Evolutionary conservation across 208 protist genomes (phyloP).

Genomic region (Wallacemonas collosoma): DNA sequence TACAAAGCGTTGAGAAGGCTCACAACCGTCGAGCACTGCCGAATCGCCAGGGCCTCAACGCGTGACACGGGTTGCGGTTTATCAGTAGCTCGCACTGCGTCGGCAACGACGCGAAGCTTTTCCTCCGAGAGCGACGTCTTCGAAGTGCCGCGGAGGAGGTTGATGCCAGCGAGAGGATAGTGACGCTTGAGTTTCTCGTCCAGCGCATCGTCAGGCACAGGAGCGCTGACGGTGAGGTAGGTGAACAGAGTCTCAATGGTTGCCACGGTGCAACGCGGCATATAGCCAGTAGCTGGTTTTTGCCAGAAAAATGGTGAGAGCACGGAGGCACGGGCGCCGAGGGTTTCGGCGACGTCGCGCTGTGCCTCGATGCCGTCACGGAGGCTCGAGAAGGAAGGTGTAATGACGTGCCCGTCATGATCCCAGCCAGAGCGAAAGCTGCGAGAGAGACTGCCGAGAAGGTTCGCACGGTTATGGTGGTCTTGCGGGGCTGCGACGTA

Average conservation of each 20-base stretch:
- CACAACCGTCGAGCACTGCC: conserved; percentile 63
- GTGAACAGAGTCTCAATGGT: conserved; percentile 28
- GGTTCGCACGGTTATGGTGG: conserved; percentile 18
- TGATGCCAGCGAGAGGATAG: conserved; percentile 25
- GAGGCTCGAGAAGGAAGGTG: conserved; percentile 66
- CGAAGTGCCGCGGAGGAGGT: conserved; percentile 38
- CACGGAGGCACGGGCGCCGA: conserved; percentile 39
- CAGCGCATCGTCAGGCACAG: conserved; percentile 7
- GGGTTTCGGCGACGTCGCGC: conserved; percentile 51
- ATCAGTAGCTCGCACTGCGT: conserved; percentile 20
- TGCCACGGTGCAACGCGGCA: conserved; percentile 59
- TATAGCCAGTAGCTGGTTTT: conserved; percentile 33
- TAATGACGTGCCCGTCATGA: conserved; percentile 37
- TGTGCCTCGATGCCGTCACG: conserved; percentile 62
- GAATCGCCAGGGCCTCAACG: conserved; percentile 47
- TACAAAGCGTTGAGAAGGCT: conserved; percentile 81
- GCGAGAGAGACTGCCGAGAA: conserved; percentile 45
- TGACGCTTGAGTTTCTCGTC: conserved; percentile 13
- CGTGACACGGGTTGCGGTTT: conserved; percentile 26
- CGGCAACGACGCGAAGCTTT: conserved; percentile 51
- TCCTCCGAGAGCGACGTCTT: conserved; percentile 67
- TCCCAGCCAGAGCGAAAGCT: conserved; percentile 74
- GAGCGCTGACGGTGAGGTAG: conserved; percentile 16
- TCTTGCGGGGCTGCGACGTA: conserved; percentile 24
- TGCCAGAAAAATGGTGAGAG: conserved; percentile 67